Base-by-base conservation (phyloP, 2,329 filamentous ascomycete genomes). In the Talaromyces marneffei region DNA sequence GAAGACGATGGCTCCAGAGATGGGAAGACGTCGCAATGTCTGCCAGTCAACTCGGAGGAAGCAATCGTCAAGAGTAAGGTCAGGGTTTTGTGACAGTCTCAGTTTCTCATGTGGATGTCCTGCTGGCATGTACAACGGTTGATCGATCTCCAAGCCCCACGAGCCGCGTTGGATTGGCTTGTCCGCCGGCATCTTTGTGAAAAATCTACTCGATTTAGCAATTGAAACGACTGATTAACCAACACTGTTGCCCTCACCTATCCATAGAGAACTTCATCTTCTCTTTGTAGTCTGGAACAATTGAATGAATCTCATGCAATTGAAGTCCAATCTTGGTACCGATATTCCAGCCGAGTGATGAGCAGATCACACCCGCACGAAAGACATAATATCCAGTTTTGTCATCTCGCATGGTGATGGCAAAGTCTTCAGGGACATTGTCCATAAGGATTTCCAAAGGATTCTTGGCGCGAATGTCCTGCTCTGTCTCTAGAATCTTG, bases 181-280 rank as follows among this genome's bases (percentile, higher is more conserved):
- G 64, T 87, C 83, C 0, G 87, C 83, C 0, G 89, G 84, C 78
- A 92, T 85, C 70, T 90, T 92, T 31, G 87, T 84, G 70, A 96
- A 95, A 74, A 86, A 94, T n/a, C 89, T 90, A 58, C 40, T 31
- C 29, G 14, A 20, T 10, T 64, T 56, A 59, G 59, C 12, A 55
- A 55, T 44, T 18, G 18, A 16, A 39, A 10, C 20, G n/a, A 16
- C 2, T 14, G 4, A 27, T n/a, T 3, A 9, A 14, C n/a, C 6
- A 6, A 27, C 16, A 3, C 7, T 40, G 14, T 27, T 9, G 20
- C 29, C 69, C 82, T 56, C 75, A 91, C 84, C 90, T 82, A 69
- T 95, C 90, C 88, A 96, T 92, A 42, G 88, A 92, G 65, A 91
- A 89, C 39, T 88, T 84, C 88, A 95, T 92, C 78, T 92, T 95